Conservation (phyloP, 495 filamentous ascomycete species). For the Penicillium subrubescens region DNA sequence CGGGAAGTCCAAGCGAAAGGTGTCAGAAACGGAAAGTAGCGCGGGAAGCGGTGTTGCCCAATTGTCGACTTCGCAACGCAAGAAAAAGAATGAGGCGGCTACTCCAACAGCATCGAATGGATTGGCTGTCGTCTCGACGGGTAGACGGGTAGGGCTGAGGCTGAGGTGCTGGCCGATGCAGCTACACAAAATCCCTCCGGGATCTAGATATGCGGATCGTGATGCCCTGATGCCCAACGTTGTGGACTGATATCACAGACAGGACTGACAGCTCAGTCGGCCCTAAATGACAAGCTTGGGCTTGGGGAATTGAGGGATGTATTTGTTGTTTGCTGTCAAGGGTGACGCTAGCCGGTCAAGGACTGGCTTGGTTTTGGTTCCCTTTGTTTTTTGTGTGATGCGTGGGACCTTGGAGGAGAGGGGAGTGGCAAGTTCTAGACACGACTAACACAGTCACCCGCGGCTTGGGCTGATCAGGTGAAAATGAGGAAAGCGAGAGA, state of each 20-base stretch:
- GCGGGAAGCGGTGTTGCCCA: conserved; percentile 14
- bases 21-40: conserved; percentile 19
- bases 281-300: neutral
- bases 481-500: neutral
- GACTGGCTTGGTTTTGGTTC: neutral
- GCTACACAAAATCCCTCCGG: conserved; percentile 4
- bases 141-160: conserved; percentile 27
- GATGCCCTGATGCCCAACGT: conserved; percentile 37
- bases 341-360: neutral
- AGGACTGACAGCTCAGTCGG: conserved; percentile 1
- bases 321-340: neutral
- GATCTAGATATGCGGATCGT: conserved; percentile 27
- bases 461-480: conserved; percentile 1
- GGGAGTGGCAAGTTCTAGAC: conserved; percentile 4
- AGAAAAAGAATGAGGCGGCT: conserved; percentile 29
- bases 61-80: conserved; percentile 32
- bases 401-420: neutral
- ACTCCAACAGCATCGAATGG: conserved; percentile 36
- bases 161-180: conserved; percentile 13
- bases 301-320: neutral
- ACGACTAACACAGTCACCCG: neutral
- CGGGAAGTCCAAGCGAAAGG: neutral
- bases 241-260: conserved; percentile 3
- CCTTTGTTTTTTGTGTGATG: neutral
- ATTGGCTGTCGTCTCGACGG: conserved; percentile 19